These are phyloP conservation scores for Colletotrichum sp. DNA, from an alignment of 2,329 filamentous ascomycete species.

Conservation along the genomic window DNA sequence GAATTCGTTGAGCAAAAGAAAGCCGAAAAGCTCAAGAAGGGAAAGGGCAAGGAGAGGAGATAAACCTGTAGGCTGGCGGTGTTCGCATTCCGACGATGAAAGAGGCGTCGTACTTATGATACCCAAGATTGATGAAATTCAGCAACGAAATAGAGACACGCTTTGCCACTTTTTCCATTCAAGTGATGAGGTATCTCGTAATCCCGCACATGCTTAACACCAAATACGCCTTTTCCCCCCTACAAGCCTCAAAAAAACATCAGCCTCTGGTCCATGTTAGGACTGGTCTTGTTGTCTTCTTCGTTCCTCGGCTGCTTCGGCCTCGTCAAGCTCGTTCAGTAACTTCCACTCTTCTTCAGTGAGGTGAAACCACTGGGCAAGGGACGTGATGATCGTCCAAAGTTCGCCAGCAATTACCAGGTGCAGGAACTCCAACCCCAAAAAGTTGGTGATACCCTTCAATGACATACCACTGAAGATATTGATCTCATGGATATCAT, in stretches of 20 bases:
- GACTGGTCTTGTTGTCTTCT: not conserved
- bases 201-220: not conserved
- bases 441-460: conserved; percentile 47
- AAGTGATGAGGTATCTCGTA: not conserved
- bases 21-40: conserved; percentile 38
- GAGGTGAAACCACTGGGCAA: conserved; percentile 43
- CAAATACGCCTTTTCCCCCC: not conserved
- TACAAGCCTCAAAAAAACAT: not conserved
- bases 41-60: conserved; percentile 6
- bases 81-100: not conserved
- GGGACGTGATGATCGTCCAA: conserved; percentile 46
- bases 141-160: not conserved
- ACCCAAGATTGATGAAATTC: not conserved
- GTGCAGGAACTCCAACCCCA: conserved; percentile 50
- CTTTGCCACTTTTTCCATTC: not conserved
- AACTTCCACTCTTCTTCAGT: conserved; percentile 46
- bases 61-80: not conserved
- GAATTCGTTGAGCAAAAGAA: conserved; percentile 68
- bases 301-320: conserved; percentile 19
- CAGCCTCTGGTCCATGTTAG: not conserved
- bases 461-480: conserved; percentile 41
- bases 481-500: conserved; percentile 43
- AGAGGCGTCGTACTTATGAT: not conserved
- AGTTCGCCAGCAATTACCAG: conserved; percentile 47
- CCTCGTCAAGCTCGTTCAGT: conserved; percentile 34